Evolutionary conservation across 768 basidiomycete species (phyloP), one percentile per base, ranked within the genome.

Genomic region (Solioccasus polychromus): DNA sequence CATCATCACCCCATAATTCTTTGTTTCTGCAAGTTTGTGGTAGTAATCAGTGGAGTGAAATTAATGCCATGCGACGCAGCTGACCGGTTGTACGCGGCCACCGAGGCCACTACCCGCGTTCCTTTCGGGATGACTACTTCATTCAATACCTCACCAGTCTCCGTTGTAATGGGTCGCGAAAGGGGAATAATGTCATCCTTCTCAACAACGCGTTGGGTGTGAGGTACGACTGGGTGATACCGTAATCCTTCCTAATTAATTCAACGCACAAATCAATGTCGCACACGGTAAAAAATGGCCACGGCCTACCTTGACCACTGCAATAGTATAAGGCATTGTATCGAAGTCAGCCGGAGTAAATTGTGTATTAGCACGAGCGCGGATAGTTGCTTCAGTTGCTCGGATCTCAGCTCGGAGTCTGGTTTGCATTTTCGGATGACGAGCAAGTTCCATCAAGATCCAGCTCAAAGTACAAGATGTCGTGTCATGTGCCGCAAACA

Each of bases 161-260:
- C 65, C 4, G 72, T 75, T 42, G 53, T 66, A 36, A 82, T 71
- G 1, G 80, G 78, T 45, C 63, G 71, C 8, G 78, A 75, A 28
- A 88, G 71, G 0, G 85, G 82, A n/a, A 88, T 58, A 24, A 81
- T 58, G 45, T 83, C 77, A 52, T 86, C 82, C 18, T 65, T 60
- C 1, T 60, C 67, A 0, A 81, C 71, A 44, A 73, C 64, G 20
- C 84, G 74, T 35, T 75, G 70, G n/a, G 72, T 72, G n/a, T 76
- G 72, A 35, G 77, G 73, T 12, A 77, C 57, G 1, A 77, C 77
- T 25, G 79, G 77, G 49, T 75, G 70, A 45, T 63, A 74, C 35
- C 77, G 67, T 49, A 77, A 57, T 0, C 68, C 64, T 60, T 79
- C 77, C 77, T 78, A n/a, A 35, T 8, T 25, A 38, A 34, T 6